Evolutionary conservation across 2,329 filamentous ascomycete species (phyloP).

Genomic region (Plenodomus biglobosus): DNA sequence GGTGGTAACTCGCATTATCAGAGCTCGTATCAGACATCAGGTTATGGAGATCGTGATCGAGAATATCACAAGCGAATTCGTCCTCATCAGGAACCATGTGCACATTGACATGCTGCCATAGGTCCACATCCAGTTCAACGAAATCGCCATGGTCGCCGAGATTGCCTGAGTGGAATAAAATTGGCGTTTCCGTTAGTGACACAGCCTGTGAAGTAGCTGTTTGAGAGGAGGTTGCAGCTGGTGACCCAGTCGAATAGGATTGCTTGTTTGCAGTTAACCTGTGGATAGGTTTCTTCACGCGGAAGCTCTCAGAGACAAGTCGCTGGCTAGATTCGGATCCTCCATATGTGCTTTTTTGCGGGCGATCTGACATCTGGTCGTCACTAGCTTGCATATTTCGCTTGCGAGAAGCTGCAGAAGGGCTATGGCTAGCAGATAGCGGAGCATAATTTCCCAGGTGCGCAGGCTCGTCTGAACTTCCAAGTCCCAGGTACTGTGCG

Average conservation of each 20-base stretch:
- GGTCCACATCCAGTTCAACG: background rate
- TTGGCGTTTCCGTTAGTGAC: no score
- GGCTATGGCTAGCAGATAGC: slow-evolving; percentile 3
- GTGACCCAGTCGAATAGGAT: background rate
- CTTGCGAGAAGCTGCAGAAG: slow-evolving; percentile 13
- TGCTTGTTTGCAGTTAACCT: background rate
- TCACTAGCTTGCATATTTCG: slow-evolving; percentile 7
- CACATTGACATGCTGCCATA: background rate
- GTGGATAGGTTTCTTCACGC: slow-evolving; percentile 12
- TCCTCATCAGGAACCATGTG: background rate
- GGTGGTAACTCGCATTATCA: slow-evolving; percentile 3
- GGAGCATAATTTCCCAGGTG: slow-evolving; percentile 22
- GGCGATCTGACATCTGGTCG: background rate
- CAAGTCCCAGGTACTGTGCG: slow-evolving; percentile 34
- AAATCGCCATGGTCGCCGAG: background rate
- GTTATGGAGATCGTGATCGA: slow-evolving; percentile 28
- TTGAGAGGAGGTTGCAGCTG: background rate
- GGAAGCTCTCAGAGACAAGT: slow-evolving; percentile 18
- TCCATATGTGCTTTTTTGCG: background rate
- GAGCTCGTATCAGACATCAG: slow-evolving; percentile 9
- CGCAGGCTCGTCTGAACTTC: slow-evolving; percentile 15
- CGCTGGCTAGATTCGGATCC: slow-evolving; percentile 6
- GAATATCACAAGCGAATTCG: slow-evolving; percentile 25
- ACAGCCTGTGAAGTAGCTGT: background rate
- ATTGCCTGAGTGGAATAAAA: no score